Evolutionary conservation across 257 asterid genomes (phyloP).

Genomic region (Jacaranda copaia): DNA sequence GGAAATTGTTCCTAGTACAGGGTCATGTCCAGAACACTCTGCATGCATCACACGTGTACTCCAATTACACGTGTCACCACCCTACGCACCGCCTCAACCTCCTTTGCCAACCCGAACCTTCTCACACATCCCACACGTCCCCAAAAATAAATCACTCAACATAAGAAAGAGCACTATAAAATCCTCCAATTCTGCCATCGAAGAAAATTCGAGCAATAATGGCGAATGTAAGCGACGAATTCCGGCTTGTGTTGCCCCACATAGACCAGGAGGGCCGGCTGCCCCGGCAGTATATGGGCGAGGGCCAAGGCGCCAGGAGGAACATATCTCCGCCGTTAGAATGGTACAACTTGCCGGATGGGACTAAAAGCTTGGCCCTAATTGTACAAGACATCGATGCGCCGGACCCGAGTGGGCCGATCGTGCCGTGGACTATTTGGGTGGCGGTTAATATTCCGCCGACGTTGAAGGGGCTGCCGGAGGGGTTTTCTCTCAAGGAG

Average conservation of each 20-base stretch:
- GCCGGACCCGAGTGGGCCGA: slow-evolving; percentile 70
- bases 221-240: slow-evolving; percentile 70
- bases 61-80: slow-evolving; percentile 35
- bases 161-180: background rate
- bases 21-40: background rate
- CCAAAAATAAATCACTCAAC: background rate
- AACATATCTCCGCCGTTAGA: slow-evolving; percentile 79
- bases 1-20: background rate
- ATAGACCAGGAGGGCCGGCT: slow-evolving; percentile 65
- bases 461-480: slow-evolving; percentile 80
- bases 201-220: slow-evolving; percentile 30
- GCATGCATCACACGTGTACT: slow-evolving; percentile 10
- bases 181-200: background rate
- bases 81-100: slow-evolving; percentile 18
- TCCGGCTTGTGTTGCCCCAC: slow-evolving; percentile 58
- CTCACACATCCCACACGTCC: slow-evolving; percentile 40
- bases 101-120: slow-evolving; percentile 37
- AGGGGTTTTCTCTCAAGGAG: slow-evolving; percentile 74
- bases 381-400: slow-evolving; percentile 82
- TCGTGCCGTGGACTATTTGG: slow-evolving; percentile 72
- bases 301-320: slow-evolving; percentile 78
- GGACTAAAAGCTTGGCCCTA: slow-evolving; percentile 65
- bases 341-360: slow-evolving; percentile 84
- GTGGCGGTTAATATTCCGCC: slow-evolving; percentile 79
- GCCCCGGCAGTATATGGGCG: slow-evolving; percentile 78